Evolutionary conservation across 306 rosid genomes (phyloP).

Genomic region (Pyrus bretschneideri): DNA sequence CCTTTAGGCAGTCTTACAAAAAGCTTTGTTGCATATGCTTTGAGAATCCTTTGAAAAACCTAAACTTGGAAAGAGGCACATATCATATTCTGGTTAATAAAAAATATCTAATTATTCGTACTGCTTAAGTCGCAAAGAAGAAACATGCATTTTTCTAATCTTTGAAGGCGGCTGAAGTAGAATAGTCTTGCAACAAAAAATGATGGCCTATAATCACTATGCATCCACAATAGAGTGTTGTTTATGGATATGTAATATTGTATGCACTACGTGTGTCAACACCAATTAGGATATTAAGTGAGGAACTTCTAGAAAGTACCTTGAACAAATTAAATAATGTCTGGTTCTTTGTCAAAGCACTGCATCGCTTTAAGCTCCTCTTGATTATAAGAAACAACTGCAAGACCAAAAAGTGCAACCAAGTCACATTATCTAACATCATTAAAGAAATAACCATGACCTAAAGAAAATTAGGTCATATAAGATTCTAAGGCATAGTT

Average conservation of each 20-base stretch:
- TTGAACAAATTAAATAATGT: conserved; percentile 79
- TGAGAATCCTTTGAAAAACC: conserved; percentile 95
- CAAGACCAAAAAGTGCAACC: conserved; percentile 1
- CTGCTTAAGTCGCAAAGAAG: not conserved
- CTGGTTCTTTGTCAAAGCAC: conserved; percentile 97
- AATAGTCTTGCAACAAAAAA: not conserved
- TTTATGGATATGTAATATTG: not conserved
- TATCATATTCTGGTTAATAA: not conserved
- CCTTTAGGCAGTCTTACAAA: conserved; percentile 93
- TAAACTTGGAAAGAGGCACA: conserved; percentile 29
- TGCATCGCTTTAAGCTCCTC: conserved; percentile 96
- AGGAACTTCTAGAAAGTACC: conserved; percentile 41
- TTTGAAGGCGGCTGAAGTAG: not conserved
- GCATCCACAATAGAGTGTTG: not conserved
- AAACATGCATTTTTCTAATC: not conserved
- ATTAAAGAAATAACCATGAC: no score
- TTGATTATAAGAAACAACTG: conserved; percentile 96
- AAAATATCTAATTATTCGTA: not conserved
- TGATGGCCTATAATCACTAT: not conserved
- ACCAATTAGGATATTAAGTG: not conserved
- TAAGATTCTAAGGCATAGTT: not conserved
- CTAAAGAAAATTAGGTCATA: not conserved
- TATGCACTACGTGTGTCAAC: no score
- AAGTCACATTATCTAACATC: not conserved
- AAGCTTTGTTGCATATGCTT: conserved; percentile 88